Percentiles rank a stretch among this genome's conserved stretches.
These are phyloP conservation scores for Rosa persica DNA, from an alignment of 306 rosid species.

Conservation along the genomic window DNA sequence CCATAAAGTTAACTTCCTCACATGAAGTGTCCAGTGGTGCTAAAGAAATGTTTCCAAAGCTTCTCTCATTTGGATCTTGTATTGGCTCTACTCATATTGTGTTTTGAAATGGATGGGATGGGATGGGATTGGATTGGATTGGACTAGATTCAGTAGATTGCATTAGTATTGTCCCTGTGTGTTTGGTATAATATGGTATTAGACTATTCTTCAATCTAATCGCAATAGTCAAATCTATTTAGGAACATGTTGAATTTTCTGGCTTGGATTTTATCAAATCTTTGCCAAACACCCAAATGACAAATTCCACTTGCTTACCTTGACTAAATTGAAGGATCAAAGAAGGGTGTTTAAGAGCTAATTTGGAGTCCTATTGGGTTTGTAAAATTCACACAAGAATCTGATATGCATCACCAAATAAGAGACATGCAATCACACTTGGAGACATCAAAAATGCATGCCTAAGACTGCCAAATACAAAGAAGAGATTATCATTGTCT, in stretches of 20 bases:
- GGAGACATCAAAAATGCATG: constrained; percentile 4
- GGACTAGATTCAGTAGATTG: background rate
- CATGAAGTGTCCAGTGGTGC: constrained; percentile 2
- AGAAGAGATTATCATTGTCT: background rate
- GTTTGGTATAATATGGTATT: background rate
- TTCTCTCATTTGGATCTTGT: constrained; percentile 6
- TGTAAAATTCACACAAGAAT: background rate
- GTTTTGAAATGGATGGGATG: constrained; percentile 2
- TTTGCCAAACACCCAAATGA: constrained; percentile 1
- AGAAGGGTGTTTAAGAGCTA: background rate
- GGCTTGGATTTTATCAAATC: background rate
- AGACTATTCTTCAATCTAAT: background rate
- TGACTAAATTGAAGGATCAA: background rate
- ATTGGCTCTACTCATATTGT: background rate
- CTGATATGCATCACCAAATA: background rate
- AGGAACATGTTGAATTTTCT: background rate
- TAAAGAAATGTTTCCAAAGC: background rate
- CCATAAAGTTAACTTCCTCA: background rate
- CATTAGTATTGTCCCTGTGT: background rate
- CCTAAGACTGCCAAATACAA: constrained; percentile 5
- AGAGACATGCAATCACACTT: background rate
- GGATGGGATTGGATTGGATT: background rate
- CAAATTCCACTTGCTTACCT: background rate
- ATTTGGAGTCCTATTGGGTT: background rate
- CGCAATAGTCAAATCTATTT: background rate